Evolutionary conservation across 768 basidiomycete genomes (phyloP).

Genomic region (Floccularia luteovirens): DNA sequence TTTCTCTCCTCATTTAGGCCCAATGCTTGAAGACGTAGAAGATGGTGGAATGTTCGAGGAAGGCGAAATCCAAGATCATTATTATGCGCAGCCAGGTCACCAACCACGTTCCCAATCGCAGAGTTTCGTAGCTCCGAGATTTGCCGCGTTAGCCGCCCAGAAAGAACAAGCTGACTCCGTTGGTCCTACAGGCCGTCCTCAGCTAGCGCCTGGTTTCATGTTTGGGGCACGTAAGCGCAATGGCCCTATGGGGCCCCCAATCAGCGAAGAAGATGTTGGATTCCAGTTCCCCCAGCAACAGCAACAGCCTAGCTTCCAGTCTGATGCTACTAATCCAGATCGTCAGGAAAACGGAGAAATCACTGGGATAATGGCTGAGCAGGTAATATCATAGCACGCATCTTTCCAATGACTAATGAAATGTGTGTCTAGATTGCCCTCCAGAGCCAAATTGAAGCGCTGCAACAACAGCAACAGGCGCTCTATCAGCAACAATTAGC

Average conservation of each 20-base stretch:
- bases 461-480: constrained; percentile 87
- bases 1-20: constrained; percentile 73
- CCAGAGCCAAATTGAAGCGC: constrained; percentile 83
- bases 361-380: constrained; percentile 90
- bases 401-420: constrained; percentile 2
- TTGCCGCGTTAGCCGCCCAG: constrained; percentile 71
- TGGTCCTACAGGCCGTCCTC: constrained; percentile 76
- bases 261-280: constrained; percentile 73
- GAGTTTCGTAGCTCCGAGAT: constrained; percentile 84
- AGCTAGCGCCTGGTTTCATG: constrained; percentile 87
- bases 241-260: constrained; percentile 59
- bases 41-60: constrained; percentile 61
- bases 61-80: constrained; percentile 66
- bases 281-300: constrained; percentile 82
- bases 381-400: constrained; percentile 44
- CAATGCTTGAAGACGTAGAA: constrained; percentile 80
- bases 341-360: constrained; percentile 71
- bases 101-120: constrained; percentile 74
- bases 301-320: constrained; percentile 16
- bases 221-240: constrained; percentile 68
- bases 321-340: constrained; percentile 36
- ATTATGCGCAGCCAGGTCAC: constrained; percentile 45
- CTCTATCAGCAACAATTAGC: constrained; percentile 88
- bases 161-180: constrained; percentile 58
- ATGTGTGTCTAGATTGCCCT: constrained; percentile 58